A percentile compares a stretch with the other conserved stretches of the same genome.
phyloP scores from a whole-genome alignment of 2,329 filamentous ascomycete genomes.

The Scolecobasidium constrictum region DNA sequence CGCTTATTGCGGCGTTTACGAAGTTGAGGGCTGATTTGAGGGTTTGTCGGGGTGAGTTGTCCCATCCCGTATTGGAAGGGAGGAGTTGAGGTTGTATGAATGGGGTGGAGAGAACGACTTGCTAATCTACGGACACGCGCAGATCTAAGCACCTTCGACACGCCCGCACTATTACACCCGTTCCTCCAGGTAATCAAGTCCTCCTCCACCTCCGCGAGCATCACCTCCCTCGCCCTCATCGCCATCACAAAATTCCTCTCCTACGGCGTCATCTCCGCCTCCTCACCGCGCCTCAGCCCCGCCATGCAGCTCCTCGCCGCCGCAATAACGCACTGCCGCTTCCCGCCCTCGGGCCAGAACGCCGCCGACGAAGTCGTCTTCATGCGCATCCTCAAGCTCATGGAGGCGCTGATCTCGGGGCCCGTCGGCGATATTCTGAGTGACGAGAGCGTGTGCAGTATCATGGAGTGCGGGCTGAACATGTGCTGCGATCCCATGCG shows the following conservation, averaged over 20 bases:
- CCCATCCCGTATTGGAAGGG: neutral
- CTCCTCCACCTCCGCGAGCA: slow-evolving; percentile 89
- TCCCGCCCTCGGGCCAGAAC: slow-evolving; percentile 84
- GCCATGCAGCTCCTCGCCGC: slow-evolving; percentile 93
- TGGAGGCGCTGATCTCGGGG: slow-evolving; percentile 96
- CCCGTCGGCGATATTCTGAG: slow-evolving; percentile 88
- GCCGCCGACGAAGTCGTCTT: slow-evolving; percentile 92
- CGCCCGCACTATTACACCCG: slow-evolving; percentile 76
- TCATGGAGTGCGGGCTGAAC: slow-evolving; percentile 96
- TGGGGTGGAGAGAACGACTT: neutral
- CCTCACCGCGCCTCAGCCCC: slow-evolving; percentile 76
- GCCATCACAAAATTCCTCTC: slow-evolving; percentile 94
- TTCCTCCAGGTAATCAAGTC: slow-evolving; percentile 96
- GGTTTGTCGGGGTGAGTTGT: slow-evolving; percentile 58
- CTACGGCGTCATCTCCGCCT: slow-evolving; percentile 77
- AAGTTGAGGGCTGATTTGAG: slow-evolving; percentile 80
- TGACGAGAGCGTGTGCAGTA: slow-evolving; percentile 96
- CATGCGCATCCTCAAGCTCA: slow-evolving; percentile 85
- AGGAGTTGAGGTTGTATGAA: neutral
- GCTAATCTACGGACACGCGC: slow-evolving; percentile 7
- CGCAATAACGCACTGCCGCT: slow-evolving; percentile 93
- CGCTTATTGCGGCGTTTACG: slow-evolving; percentile 88
- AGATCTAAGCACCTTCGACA: slow-evolving; percentile 86
- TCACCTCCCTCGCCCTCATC: slow-evolving; percentile 87
- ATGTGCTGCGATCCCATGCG: slow-evolving; percentile 93